These are phyloP conservation scores for Aegilops sharonensis DNA, from an alignment of 176 grass and related monocot genomes.

Conservation along the genomic window DNA sequence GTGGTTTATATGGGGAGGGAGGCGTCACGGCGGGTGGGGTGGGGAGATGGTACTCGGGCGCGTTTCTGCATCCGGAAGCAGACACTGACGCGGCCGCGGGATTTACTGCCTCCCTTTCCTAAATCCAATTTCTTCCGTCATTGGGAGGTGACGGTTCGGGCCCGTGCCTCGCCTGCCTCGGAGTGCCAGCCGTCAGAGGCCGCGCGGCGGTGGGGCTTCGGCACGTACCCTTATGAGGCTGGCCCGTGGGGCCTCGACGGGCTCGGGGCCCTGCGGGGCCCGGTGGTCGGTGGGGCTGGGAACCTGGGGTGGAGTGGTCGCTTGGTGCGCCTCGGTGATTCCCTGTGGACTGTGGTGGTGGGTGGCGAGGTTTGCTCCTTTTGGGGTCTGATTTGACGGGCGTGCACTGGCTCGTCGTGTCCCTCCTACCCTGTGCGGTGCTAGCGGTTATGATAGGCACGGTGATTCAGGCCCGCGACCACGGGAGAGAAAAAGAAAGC, in stretches of 20 bases:
- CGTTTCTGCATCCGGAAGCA: conserved; percentile 5
- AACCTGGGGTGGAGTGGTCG: background rate
- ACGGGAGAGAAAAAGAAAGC: background rate
- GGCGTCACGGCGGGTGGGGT: background rate
- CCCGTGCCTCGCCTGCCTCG: background rate
- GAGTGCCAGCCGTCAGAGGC: background rate
- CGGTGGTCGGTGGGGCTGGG: background rate
- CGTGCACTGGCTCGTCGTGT: background rate
- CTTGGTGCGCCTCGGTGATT: no score
- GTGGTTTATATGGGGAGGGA: no score
- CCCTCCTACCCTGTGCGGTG: background rate
- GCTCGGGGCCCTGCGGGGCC: background rate
- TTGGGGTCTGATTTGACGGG: background rate
- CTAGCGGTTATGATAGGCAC: background rate
- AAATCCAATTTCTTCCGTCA: background rate
- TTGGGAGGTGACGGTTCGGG: background rate
- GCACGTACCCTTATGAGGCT: background rate
- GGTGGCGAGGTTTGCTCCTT: background rate
- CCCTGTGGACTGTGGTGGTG: background rate
- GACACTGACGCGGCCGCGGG: conserved; percentile 11
- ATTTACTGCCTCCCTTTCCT: background rate
- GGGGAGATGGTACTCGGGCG: background rate
- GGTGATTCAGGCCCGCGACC: background rate
- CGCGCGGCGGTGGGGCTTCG: no score
- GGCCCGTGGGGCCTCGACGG: background rate